These are phyloP conservation scores for Blastobotrys malaysiensis DNA, from an alignment of 1,139 yeast species.

Conservation along the genomic window DNA sequence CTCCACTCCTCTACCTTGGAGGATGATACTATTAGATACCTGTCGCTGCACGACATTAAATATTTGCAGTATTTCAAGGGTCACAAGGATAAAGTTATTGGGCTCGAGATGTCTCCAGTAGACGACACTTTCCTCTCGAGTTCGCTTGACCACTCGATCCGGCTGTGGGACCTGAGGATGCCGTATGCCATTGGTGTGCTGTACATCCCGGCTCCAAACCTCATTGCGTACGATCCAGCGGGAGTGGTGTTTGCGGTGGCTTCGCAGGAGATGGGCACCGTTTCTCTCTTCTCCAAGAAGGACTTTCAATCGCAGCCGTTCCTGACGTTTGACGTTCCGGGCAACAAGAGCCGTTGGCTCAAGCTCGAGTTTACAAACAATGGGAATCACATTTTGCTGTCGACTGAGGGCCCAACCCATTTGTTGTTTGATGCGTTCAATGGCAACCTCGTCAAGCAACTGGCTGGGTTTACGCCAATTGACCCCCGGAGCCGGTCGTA, in stretches of 20 bases:
- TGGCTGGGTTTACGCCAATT: conserved; percentile 35
- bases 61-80: conserved; percentile 84
- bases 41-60: conserved; percentile 71
- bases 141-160: conserved; percentile 71
- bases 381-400: conserved; percentile 66
- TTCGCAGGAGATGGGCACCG: conserved; percentile 40
- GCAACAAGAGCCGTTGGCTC: conserved; percentile 40
- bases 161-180: conserved; percentile 75
- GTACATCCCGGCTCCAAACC: conserved; percentile 50
- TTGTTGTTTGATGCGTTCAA: conserved; percentile 66
- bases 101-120: conserved; percentile 69
- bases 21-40: conserved; percentile 52
- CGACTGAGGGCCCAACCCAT: conserved; percentile 51
- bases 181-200: conserved; percentile 48
- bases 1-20: conserved; percentile 73
- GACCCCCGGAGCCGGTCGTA: not conserved
- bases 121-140: conserved; percentile 64
- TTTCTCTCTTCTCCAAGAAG: conserved; percentile 58
- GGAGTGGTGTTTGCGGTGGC: conserved; percentile 79
- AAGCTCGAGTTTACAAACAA: conserved; percentile 80
- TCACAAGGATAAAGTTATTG: conserved; percentile 69
- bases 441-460: conserved; percentile 52
- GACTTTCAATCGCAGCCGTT: conserved; percentile 55
- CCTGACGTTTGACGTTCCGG: conserved; percentile 34
- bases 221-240: conserved; percentile 73